Base-by-base conservation (phyloP, 371 early-diverging fungal species). In the Basidiobolus meristosporus region DNA sequence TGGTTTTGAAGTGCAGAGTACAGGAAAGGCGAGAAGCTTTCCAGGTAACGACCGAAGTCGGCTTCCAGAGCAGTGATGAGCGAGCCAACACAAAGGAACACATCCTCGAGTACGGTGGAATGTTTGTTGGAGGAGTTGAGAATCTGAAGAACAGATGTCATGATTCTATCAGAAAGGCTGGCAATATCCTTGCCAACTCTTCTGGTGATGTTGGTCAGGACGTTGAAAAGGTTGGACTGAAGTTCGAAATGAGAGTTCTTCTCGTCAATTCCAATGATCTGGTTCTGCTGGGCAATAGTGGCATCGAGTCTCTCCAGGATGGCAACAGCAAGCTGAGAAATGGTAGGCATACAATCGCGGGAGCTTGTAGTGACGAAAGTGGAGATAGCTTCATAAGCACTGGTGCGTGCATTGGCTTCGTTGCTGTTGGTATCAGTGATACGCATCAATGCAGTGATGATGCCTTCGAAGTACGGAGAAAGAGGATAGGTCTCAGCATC, bases 301-400 rank as follows among this genome's bases (percentile, higher is more conserved):
- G 54, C 57, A 38, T 88, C 82, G 35, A 96, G 63, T 15, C 82
- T 72, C 12, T 76, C 77, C 42, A 96, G 51, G 14, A 83, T 66
- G 6, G 73, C 70, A 16, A 70, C 57, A 2, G 77, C 67, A 22
- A 89, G 65, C 32, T 68, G 65, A 40, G 71, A 70, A 10, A 90
- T 82, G 31, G 63, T 61, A 17, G 65, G 58, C 30, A 76, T 65
- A 45, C 78, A 79, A 46, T 90, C 92, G 57, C 70, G 46, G 38
- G 87, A 68, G 22, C 73, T 70, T 21, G 63, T 60, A 50, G 62
- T 60, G 18, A 77, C 71, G 31, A 91, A 57, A 2, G 76, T 66
- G 2, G 86, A 74, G 48, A 92, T 73, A 18, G 92, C 85, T 57
- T 91, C 93, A 54, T 91, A 93, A 7, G 84, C 84, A 12, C 90